Base-by-base conservation (phyloP, 1,284 basidiomycete species). In the Mycosarcoma mackinlayi region DNA sequence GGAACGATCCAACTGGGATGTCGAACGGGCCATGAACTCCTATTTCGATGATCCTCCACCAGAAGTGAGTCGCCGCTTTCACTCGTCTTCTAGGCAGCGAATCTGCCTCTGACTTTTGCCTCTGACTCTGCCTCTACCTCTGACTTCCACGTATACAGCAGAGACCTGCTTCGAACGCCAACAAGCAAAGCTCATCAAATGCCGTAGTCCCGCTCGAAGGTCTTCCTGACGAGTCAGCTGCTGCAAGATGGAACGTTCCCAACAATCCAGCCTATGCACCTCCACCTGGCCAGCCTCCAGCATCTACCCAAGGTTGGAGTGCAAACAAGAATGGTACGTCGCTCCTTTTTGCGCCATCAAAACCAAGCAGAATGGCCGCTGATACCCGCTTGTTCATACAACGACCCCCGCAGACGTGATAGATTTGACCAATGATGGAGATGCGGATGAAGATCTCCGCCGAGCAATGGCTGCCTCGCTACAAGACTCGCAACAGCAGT, bases 31-130 rank as follows among this genome's bases (percentile, higher is more conserved):
- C 2, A 40, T 73, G 31, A 73, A 73, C 33, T 48, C 64, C 0
- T 63, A 57, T 23, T 73, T 68, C n/a, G 69, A 73, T 28, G 53
- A 67, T 41, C 64, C 64, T n/a, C 67, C 67, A 37, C 67, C 67
- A 42, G 53, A 63, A 25, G 68, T 66, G n/a, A 49, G 68, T 59
- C 10, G n/a, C 14, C 4, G 5, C n/a, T 25, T 27, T 13, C 11
- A n/a, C 24, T 4, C 30, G 6, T 14, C 7, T 14, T 6, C n/a
- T 27, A 30, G 19, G 24, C 18, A 2, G 33, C 21, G 13, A 23
- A 33, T 28, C 44, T 45, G 11, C 41, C 42, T 13, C 35, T 35
- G 6, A 33, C 13, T 30, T 23, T 18, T 33, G 34, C 11, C 24
- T 31, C n/a, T 27, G 18, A 30, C 11, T 25, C 28, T 40, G 13